phyloP scores from a whole-genome alignment of 202 grass and related monocot genomes.

The Digitaria exilis region DNA sequence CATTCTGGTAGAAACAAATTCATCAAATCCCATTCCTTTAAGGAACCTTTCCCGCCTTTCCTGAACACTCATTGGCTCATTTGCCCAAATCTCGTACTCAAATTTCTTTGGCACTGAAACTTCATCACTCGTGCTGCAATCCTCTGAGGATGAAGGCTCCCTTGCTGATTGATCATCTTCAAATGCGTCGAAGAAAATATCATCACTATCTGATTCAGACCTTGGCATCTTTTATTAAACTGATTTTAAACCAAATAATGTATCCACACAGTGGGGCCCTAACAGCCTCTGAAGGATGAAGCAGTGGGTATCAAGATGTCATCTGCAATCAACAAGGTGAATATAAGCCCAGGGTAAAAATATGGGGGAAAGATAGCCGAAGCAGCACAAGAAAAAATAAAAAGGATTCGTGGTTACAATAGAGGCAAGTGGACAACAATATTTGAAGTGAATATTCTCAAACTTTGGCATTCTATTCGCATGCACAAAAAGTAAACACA shows the following conservation, averaged over 20 bases:
- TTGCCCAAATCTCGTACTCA: slow-evolving; percentile 57
- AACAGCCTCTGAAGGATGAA: not conserved
- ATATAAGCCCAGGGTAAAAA: slow-evolving; percentile 2
- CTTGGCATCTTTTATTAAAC: slow-evolving; percentile 53
- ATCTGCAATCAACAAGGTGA: slow-evolving; percentile 34
- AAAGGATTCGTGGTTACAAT: not conserved
- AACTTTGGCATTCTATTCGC: not conserved
- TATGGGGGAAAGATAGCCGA: not conserved
- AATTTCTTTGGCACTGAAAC: slow-evolving; percentile 34
- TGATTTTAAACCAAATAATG: not conserved
- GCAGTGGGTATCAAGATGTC: slow-evolving; percentile 20
- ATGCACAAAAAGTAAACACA: not conserved
- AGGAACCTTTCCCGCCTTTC: slow-evolving; percentile 79
- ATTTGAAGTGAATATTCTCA: not conserved
- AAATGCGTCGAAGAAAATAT: slow-evolving; percentile 77
- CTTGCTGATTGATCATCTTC: slow-evolving; percentile 52
- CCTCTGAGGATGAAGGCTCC: slow-evolving; percentile 55
- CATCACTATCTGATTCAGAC: slow-evolving; percentile 53
- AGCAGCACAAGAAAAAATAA: not conserved
- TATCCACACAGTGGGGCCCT: not conserved
- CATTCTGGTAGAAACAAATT: slow-evolving; percentile 28
- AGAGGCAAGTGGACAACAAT: not conserved
- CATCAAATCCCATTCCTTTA: slow-evolving; percentile 63
- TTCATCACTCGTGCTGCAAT: slow-evolving; percentile 49
- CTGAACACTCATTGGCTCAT: slow-evolving; percentile 65